Evolutionary conservation across 768 basidiomycete species (phyloP).

Genomic region (Hebeloma cylindrosporum): DNA sequence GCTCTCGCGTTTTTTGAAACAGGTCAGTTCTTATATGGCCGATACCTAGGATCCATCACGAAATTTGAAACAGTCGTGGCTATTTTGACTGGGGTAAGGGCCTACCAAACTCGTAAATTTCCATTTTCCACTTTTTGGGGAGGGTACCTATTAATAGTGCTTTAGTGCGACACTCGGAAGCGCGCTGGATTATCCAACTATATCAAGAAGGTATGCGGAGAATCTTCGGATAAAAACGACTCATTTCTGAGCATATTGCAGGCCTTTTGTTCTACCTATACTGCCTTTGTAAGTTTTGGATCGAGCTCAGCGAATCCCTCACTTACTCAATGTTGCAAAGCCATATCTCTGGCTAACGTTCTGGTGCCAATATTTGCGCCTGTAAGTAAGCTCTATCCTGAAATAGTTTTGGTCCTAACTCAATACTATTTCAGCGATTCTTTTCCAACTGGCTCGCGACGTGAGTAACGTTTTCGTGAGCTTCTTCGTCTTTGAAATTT

Average conservation of each 20-base stretch:
- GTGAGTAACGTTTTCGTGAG: slow-evolving; percentile 25
- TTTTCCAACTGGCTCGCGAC: slow-evolving; percentile 45
- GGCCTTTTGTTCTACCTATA: slow-evolving; percentile 43
- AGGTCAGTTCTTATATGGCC: slow-evolving; percentile 25
- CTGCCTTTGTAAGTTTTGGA: slow-evolving; percentile 31
- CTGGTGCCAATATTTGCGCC: slow-evolving; percentile 38
- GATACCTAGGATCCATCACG: background rate
- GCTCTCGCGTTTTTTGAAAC: slow-evolving; percentile 40
- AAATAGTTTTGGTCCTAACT: background rate
- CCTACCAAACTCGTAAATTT: slow-evolving; percentile 37
- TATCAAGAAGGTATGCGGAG: slow-evolving; percentile 38
- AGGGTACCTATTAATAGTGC: background rate
- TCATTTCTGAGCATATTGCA: slow-evolving; percentile 11
- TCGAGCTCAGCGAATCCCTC: background rate
- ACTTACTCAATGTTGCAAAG: slow-evolving; percentile 16
- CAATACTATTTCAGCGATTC: slow-evolving; percentile 20
- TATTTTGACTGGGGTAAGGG: slow-evolving; percentile 36
- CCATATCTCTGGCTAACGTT: slow-evolving; percentile 39
- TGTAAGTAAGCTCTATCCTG: slow-evolving; percentile 21
- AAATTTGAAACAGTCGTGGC: slow-evolving; percentile 32
- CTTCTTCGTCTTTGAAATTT: background rate
- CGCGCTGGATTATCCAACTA: slow-evolving; percentile 37
- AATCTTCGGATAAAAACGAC: background rate
- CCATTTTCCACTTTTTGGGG: background rate
- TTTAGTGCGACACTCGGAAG: slow-evolving; percentile 35